Evolutionary conservation across 768 basidiomycete genomes (phyloP).

Genomic region (Dioszegia hungarica): DNA sequence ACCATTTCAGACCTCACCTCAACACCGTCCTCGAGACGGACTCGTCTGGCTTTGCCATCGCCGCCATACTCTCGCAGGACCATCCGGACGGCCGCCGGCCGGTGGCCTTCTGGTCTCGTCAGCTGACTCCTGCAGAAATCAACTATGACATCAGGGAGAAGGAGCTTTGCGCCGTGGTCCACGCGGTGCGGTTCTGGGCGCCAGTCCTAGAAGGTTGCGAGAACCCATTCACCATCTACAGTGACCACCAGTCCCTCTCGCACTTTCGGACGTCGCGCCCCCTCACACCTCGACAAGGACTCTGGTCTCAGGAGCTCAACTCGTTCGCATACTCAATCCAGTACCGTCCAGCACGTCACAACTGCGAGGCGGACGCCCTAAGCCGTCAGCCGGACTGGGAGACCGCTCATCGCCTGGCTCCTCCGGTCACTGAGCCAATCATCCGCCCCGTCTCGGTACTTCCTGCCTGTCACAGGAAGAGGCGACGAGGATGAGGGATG

Average conservation of each 20-base stretch:
- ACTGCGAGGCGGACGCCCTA: conserved; percentile 16
- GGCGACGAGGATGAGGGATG: no score
- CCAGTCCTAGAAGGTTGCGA: conserved; percentile 9
- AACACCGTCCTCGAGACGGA: conserved; percentile 28
- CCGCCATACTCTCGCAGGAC: conserved; percentile 41
- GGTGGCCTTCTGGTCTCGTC: conserved; percentile 18
- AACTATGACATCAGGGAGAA: conserved; percentile 58
- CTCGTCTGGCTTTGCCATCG: conserved; percentile 44
- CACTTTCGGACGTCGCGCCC: conserved; percentile 32
- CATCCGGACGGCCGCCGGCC: conserved; percentile 4
- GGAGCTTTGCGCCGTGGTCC: conserved; percentile 55
- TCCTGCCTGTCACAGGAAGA: no score
- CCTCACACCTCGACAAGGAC: conserved; percentile 52
- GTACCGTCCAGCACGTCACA: conserved; percentile 16
- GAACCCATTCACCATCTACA: conserved; percentile 1
- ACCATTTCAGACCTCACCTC: conserved; percentile 10
- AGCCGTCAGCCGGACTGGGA: conserved; percentile 8
- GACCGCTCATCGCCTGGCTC: no score
- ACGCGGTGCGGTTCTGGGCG: conserved; percentile 20
- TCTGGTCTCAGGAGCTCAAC: conserved; percentile 48
- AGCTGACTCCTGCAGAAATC: conserved; percentile 43
- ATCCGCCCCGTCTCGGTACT: no score
- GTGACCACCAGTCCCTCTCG: conserved; percentile 11
- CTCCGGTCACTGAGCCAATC: no score
- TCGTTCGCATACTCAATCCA: conserved; percentile 14